These are phyloP conservation scores for Mycena epipterygia DNA, from an alignment of 768 basidiomycete species.

Conservation along the genomic window DNA sequence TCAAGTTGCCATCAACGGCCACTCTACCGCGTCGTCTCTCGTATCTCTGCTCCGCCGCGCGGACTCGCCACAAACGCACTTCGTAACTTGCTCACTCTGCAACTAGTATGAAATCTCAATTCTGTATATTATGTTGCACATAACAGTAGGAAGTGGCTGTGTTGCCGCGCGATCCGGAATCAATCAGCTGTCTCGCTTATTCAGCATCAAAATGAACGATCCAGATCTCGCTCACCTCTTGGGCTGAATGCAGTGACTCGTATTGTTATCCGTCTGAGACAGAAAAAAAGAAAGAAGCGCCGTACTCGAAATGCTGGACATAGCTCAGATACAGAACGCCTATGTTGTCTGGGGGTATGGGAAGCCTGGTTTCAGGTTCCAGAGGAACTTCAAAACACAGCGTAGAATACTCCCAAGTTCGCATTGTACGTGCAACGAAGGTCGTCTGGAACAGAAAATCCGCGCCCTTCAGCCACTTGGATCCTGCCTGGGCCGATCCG, in stretches of 20 bases:
- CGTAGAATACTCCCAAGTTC: slow-evolving; percentile 16
- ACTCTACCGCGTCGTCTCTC: no score
- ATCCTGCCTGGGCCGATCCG: slow-evolving; percentile 10
- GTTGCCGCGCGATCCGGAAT: no score
- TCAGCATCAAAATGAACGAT: no score
- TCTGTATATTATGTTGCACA: no score
- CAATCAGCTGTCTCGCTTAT: no score
- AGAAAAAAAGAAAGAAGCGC: slow-evolving; percentile 15
- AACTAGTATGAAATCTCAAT: no score
- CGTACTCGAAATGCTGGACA: slow-evolving; percentile 18
- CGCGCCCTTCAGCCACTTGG: slow-evolving; percentile 18
- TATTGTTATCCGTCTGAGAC: slow-evolving; percentile 27
- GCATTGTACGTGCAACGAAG: slow-evolving; percentile 14
- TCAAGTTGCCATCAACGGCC: no score
- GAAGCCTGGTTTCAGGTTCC: slow-evolving; percentile 15
- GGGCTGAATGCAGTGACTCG: slow-evolving; percentile 23
- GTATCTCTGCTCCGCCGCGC: no score
- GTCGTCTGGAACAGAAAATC: slow-evolving; percentile 18
- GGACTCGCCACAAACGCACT: no score
- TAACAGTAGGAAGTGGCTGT: no score
- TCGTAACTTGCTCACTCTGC: no score
- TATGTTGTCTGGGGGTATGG: slow-evolving; percentile 8
- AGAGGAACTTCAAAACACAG: slow-evolving; percentile 9
- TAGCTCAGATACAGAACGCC: slow-evolving; percentile 15
- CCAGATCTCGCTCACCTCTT: no score